phyloP scores from a whole-genome alignment of 805 yeast species.

The Ogataea pini region DNA sequence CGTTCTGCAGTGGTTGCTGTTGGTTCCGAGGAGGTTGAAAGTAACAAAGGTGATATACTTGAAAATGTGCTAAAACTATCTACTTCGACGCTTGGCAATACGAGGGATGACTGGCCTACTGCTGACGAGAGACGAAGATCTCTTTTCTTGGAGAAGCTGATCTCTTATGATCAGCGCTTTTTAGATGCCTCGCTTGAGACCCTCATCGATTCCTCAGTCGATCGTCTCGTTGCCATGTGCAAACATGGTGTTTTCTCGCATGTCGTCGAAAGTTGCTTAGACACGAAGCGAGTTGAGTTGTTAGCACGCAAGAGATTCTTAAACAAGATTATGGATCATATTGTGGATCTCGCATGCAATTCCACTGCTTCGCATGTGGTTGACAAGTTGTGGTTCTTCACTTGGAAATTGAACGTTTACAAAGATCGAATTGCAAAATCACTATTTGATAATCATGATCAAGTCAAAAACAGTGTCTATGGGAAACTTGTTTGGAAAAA shows the following conservation, averaged over 20 bases:
- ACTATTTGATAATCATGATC: conserved; percentile 55
- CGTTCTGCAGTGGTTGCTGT: conserved; percentile 38
- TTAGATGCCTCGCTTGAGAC: conserved; percentile 59
- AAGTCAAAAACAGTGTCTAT: conserved; percentile 80
- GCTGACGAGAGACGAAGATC: conserved; percentile 84
- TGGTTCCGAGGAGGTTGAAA: conserved; percentile 15
- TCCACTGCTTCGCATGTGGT: conserved; percentile 91
- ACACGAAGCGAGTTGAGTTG: conserved; percentile 45
- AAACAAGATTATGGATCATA: conserved; percentile 55
- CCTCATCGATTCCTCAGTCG: conserved; percentile 59
- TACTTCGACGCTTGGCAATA: conserved; percentile 75
- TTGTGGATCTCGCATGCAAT: conserved; percentile 68
- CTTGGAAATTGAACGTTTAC: conserved; percentile 73
- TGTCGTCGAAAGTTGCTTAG: conserved; percentile 70
- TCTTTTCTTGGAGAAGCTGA: conserved; percentile 68
- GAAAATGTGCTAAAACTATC: conserved; percentile 68
- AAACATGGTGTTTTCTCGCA: conserved; percentile 90
- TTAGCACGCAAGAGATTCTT: conserved; percentile 64
- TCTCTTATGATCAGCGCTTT: conserved; percentile 65
- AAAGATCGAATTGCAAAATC: conserved; percentile 83
- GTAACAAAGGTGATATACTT: conserved; percentile 36
- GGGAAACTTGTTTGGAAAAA: conserved; percentile 95
- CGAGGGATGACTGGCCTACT: conserved; percentile 89
- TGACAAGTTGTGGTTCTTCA: conserved; percentile 80
- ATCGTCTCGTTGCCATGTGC: conserved; percentile 70